phyloP scores from a whole-genome alignment of 108 stramenopile species.

The Pseudonitzschia multiseries region DNA sequence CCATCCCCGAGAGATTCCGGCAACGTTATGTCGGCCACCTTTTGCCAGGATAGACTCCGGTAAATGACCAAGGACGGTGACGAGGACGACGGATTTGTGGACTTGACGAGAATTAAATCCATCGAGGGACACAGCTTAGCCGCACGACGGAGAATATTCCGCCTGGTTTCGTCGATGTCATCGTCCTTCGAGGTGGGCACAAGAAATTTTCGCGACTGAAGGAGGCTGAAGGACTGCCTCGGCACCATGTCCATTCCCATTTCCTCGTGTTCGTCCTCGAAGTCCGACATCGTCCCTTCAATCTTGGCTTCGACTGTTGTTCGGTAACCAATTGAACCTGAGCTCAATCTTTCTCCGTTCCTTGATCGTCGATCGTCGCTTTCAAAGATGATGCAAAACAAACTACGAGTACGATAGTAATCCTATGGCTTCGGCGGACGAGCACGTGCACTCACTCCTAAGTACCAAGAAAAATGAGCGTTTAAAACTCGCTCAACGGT shows the following conservation, averaged over 20 bases:
- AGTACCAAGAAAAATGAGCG: too few relatives aligned
- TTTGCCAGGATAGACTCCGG: conserved; percentile 75
- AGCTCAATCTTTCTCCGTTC: not conserved
- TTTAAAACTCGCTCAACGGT: too few relatives aligned
- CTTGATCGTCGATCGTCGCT: too few relatives aligned
- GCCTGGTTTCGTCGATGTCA: not conserved
- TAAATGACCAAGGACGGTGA: conserved; percentile 40
- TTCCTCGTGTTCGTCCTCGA: not conserved
- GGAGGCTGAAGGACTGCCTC: conserved; percentile 51
- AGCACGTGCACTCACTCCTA: too few relatives aligned
- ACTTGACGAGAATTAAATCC: conserved; percentile 64
- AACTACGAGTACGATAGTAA: too few relatives aligned
- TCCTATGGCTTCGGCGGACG: too few relatives aligned
- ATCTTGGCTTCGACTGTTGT: not conserved
- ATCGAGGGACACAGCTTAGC: conserved; percentile 74
- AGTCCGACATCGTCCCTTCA: not conserved
- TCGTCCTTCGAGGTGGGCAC: conserved; percentile 11
- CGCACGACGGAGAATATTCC: conserved; percentile 19
- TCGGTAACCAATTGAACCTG: not conserved
- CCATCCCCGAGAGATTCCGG: conserved; percentile 13
- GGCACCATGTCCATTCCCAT: not conserved
- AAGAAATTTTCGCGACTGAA: conserved; percentile 53
- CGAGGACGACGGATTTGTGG: conserved; percentile 4
- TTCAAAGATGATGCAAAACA: too few relatives aligned
- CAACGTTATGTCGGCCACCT: conserved; percentile 43